Percentiles rank a stretch among this genome's conserved stretches.
Evolutionary conservation across 2,329 filamentous ascomycete genomes (phyloP).

Genomic region (Sporothrix luriei): DNA sequence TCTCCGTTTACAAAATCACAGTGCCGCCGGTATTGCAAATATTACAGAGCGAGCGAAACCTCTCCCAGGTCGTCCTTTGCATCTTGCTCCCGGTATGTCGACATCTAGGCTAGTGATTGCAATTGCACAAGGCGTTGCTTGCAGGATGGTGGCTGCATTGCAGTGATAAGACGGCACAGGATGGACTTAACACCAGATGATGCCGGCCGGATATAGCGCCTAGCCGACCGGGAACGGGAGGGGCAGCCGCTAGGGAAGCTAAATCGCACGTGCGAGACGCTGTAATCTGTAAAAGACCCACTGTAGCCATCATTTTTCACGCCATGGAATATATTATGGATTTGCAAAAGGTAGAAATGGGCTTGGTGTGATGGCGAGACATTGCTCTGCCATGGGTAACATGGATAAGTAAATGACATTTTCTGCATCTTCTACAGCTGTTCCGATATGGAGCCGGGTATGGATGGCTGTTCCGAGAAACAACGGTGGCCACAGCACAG

Average conservation of each 20-base stretch:
- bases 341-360: not conserved
- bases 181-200: not conserved
- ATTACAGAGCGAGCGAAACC: too few relatives aligned
- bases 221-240: not conserved
- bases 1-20: too few relatives aligned
- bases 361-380: not conserved
- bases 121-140: not conserved
- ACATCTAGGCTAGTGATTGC: slow-evolving; percentile 16
- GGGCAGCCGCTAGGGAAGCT: not conserved
- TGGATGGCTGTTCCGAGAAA: not conserved
- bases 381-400: slow-evolving; percentile 7
- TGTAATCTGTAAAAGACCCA: not conserved
- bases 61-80: not conserved
- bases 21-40: too few relatives aligned
- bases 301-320: too few relatives aligned
- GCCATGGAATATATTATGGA: too few relatives aligned
- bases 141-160: not conserved
- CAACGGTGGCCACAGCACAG: not conserved
- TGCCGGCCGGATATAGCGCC: slow-evolving; percentile 17
- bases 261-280: not conserved
- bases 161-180: not conserved
- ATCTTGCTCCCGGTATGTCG: not conserved
- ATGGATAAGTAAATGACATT: not conserved
- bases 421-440: too few relatives aligned
- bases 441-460: too few relatives aligned